Evolutionary conservation across 2,329 filamentous ascomycete genomes (phyloP), one percentile per base, ranked within the genome.

Genomic region (Talaromyces sp.): DNA sequence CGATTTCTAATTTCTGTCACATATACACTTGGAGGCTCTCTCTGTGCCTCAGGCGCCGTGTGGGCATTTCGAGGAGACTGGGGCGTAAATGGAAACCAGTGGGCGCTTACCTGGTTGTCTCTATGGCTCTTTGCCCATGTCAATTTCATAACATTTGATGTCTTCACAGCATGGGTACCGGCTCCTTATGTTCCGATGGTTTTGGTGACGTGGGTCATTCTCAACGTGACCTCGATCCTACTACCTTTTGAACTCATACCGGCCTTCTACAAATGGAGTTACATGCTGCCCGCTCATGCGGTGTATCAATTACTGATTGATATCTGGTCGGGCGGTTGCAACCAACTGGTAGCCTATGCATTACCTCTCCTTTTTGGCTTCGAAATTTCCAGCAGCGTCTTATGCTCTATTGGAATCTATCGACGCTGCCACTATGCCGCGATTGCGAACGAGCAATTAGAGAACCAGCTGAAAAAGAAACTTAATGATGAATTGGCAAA

Each of bases 71-170:
- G 74, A 1, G 67, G 75, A 16, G 71, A 69, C 11, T 82, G 81
- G 81, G 19, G 71, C 13, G 78, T 82, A 8, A 73, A 73, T 52
- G 77, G 72, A 1, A 68, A 64, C 8, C 80, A 82, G 66, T 83
- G 41, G 41, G 41, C 7, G 9, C 70, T 81, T 6, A 79, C 73
- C 5, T 83, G 81, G 81, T 73, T 81, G 70, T 66, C 70, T 0
- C 63, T 82, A 5, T 83, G 80, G 81, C 73, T 83, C 1, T 79
- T 79, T 19, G 77, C 76, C 31, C 78, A 81, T 68, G 67, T 79
- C 60, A 80, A 83, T 66, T 81, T 82, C 62, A 72, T 80, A 16
- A 73, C 76, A 14, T 72, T 83, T 2, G 82, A 84, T 64, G 72
- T 76, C n/a, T 75, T 81, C 52, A 78, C 80, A 0, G 72, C 78